phyloP scores from a whole-genome alignment of 1,284 basidiomycete species.

The Cryptococcus hybrid region DNA sequence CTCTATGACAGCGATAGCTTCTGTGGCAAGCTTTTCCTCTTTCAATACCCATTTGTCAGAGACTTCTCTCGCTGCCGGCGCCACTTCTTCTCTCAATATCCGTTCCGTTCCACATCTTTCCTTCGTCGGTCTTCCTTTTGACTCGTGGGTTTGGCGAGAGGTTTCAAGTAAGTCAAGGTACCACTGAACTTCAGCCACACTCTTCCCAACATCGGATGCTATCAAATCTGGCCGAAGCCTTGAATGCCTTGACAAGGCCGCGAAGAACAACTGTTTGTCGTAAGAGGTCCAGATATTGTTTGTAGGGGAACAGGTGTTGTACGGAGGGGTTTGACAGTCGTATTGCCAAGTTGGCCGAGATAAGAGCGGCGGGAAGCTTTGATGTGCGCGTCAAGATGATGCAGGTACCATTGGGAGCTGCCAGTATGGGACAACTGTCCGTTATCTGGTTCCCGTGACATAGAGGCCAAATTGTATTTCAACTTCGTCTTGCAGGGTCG shows the following conservation, averaged over 20 bases:
- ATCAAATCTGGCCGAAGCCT: constrained; percentile 69
- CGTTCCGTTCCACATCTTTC: constrained; percentile 4
- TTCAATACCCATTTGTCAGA: constrained; percentile 59
- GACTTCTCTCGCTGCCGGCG: constrained; percentile 54
- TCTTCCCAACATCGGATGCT: constrained; percentile 64
- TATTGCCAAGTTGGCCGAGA: constrained; percentile 3
- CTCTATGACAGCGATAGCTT: constrained; percentile 3
- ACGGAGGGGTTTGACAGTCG: neutral
- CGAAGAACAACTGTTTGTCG: constrained; percentile 71
- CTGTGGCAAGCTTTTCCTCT: constrained; percentile 61
- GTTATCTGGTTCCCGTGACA: neutral
- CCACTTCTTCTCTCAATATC: constrained; percentile 20
- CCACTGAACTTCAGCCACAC: constrained; percentile 59
- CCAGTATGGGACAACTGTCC: no score
- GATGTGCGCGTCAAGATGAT: constrained; percentile 15
- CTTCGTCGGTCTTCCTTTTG: constrained; percentile 30
- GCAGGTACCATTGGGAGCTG: constrained; percentile 9
- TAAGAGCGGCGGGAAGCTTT: constrained; percentile 3
- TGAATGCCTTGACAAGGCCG: constrained; percentile 62
- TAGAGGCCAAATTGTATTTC: no score
- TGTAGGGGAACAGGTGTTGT: constrained; percentile 27
- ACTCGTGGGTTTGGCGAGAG: neutral
- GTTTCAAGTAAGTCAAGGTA: constrained; percentile 58
- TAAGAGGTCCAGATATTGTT: constrained; percentile 60
- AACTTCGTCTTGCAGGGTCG: no score